A percentile compares a stretch with the other conserved stretches of the same genome.
Conservation (phyloP, 345 rosid genomes). For the Aquilaria malaccensis region DNA sequence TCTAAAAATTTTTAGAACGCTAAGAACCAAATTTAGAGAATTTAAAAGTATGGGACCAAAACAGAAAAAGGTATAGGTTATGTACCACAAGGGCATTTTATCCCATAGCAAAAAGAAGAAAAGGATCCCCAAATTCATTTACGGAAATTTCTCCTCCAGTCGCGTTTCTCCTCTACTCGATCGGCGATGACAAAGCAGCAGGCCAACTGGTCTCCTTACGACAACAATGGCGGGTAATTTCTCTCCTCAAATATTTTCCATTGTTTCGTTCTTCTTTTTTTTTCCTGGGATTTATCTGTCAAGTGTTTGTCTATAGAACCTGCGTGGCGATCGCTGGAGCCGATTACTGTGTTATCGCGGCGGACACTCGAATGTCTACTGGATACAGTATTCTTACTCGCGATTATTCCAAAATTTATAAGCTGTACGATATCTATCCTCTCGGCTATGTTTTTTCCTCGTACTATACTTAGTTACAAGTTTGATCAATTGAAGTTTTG, state of each 20-base stretch:
- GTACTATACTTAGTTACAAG: too few relatives aligned
- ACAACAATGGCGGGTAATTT: slow-evolving; percentile 95
- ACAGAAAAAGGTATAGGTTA: too few relatives aligned
- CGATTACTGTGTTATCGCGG: slow-evolving; percentile 90
- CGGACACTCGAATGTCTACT: slow-evolving; percentile 94
- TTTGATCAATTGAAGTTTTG: too few relatives aligned
- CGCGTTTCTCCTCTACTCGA: slow-evolving; percentile 4
- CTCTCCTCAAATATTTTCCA: background rate
- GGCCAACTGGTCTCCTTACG: slow-evolving; percentile 83
- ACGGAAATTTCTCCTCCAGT: background rate
- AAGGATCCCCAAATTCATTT: too few relatives aligned
- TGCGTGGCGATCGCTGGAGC: slow-evolving; percentile 95
- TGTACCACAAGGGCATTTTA: too few relatives aligned
- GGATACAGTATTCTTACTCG: slow-evolving; percentile 90
- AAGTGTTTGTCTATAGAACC: slow-evolving; percentile 36
- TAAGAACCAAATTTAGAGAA: too few relatives aligned
- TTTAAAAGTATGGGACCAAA: too few relatives aligned
- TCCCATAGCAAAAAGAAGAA: too few relatives aligned
- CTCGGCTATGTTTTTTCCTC: background rate
- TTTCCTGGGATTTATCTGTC: background rate
- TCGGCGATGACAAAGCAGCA: slow-evolving; percentile 73
- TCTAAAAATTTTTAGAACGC: too few relatives aligned
- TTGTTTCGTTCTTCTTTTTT: background rate
- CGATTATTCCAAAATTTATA: slow-evolving; percentile 82
- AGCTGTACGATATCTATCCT: slow-evolving; percentile 38